Base-by-base conservation (phyloP, 2,329 filamentous ascomycete genomes). In the Aspergillus quadrilineatus region DNA sequence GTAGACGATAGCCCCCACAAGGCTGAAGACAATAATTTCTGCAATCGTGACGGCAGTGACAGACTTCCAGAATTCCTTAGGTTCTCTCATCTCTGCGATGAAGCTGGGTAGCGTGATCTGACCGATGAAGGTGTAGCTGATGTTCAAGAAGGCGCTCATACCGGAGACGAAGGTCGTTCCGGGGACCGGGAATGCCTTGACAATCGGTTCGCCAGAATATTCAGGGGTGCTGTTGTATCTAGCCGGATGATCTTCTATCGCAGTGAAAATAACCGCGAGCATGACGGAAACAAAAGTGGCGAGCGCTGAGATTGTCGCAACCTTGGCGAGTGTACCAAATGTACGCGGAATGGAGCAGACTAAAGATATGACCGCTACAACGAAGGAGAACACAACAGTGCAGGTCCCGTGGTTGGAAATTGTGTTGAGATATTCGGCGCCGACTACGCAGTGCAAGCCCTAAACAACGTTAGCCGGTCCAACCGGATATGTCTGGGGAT, bases 41-140 rank as follows among this genome's bases (percentile, higher is more conserved):
- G 88, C 88, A 62, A 96, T 89, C 9, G 92, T 96, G 59, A 95
- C 92, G 1, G 88, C 88, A 85, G 91, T 96, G 1, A 97, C 83
- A 2, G 92, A 90, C 75, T 97, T 97, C 65, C 91, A 91, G 69
- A 97, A 97, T 64, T 97, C 92, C 56, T 83, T 86, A 1, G 82
- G 85, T 46, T 85, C 79, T 69, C 82, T 89, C 92, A 97, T 97
- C 74, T 97, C 92, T 3, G 92, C 92, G 62, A 97, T 97, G 77
- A 97, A 97, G 65, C 89, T 93, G 0, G 92, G 92, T 12, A 97
- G 81, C 0, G 92, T 96, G 66, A 96, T 96, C 71, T 97, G 92
- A 0, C 92, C 92, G 64, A 97, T 96, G 70, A 97, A 96, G 0
- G 92, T 96, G 72, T 96, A 97, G 75, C 87, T 90, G 69, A 97